A percentile compares a stretch with the other conserved stretches of the same genome.
These are phyloP conservation scores for Ascomycota sp. DNA, from an alignment of 2,329 filamentous ascomycete genomes.

Conservation along the genomic window DNA sequence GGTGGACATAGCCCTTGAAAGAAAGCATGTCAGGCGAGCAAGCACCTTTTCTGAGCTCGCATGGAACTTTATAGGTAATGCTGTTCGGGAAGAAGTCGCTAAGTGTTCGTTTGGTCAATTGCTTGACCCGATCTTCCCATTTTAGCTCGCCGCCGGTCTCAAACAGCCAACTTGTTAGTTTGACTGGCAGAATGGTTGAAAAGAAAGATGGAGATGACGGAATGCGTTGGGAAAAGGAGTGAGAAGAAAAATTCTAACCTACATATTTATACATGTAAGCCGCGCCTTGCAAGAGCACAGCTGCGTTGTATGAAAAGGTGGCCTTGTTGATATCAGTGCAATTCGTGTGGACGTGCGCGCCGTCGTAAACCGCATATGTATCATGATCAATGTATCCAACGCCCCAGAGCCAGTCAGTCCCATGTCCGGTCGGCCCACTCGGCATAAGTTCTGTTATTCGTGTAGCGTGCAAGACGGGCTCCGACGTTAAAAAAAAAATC, in stretches of 20 bases:
- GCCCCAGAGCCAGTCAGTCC: constrained; percentile 35
- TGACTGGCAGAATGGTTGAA: too few relatives aligned
- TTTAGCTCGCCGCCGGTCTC: too few relatives aligned
- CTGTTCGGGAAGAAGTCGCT: constrained; percentile 33
- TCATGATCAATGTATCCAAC: constrained; percentile 38
- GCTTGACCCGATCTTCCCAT: constrained; percentile 36
- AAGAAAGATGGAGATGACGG: too few relatives aligned
- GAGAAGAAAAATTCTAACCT: too few relatives aligned
- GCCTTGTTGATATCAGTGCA: constrained; percentile 40
- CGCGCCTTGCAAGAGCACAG: constrained; percentile 37
- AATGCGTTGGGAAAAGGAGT: too few relatives aligned
- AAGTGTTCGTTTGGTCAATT: constrained; percentile 28
- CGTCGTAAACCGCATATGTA: constrained; percentile 43
- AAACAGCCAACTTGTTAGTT: too few relatives aligned
- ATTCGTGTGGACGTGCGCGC: constrained; percentile 33
- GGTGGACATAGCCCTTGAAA: constrained; percentile 51
- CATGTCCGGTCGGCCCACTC: constrained; percentile 40
- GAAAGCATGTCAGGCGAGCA: constrained; percentile 55
- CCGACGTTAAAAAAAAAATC: constrained; percentile 42
- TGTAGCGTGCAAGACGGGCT: constrained; percentile 53
- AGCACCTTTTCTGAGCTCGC: constrained; percentile 30
- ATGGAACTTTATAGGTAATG: constrained; percentile 45
- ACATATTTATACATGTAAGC: constrained; percentile 50
- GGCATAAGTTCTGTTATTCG: constrained; percentile 42
- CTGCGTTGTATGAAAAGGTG: constrained; percentile 49